Evolutionary conservation across 768 basidiomycete genomes (phyloP).

Genomic region (Leccinum obscurum): DNA sequence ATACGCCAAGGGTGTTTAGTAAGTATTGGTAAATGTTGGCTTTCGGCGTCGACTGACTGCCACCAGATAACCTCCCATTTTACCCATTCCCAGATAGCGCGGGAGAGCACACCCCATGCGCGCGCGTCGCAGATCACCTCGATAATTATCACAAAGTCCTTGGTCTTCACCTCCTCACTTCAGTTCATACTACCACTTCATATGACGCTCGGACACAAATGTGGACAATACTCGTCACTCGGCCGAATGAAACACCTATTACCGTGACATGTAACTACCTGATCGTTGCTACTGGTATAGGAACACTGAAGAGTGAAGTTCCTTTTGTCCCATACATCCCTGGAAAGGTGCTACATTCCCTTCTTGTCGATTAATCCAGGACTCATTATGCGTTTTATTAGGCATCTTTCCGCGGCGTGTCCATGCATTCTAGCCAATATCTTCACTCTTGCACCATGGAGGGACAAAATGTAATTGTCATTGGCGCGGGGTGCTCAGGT

Average conservation of each 20-base stretch:
- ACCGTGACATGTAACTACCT: not conserved
- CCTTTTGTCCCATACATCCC: not conserved
- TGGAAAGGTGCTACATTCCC: not conserved
- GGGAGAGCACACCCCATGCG: not conserved
- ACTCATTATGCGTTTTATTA: not conserved
- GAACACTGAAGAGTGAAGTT: not conserved
- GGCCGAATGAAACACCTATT: not conserved
- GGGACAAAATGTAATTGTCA: conserved; percentile 3
- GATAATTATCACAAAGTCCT: conserved; percentile 9
- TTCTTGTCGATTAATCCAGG: not conserved
- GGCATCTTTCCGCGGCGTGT: not conserved
- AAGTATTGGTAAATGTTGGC: not conserved
- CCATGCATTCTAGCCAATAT: not conserved
- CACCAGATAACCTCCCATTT: not conserved
- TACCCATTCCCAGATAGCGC: not conserved
- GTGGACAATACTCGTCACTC: not conserved
- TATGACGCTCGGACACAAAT: not conserved
- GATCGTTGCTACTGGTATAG: not conserved
- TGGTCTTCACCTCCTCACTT: conserved; percentile 2
- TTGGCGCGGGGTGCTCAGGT: conserved; percentile 16
- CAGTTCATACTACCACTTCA: conserved; percentile 2
- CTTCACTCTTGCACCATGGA: not conserved
- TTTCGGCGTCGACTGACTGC: not conserved
- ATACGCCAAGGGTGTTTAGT: conserved; percentile 12
- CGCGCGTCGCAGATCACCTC: conserved; percentile 9